Evolutionary conservation across 2,329 filamentous ascomycete genomes (phyloP).

Genomic region (Colletotrichum euphorbiae): DNA sequence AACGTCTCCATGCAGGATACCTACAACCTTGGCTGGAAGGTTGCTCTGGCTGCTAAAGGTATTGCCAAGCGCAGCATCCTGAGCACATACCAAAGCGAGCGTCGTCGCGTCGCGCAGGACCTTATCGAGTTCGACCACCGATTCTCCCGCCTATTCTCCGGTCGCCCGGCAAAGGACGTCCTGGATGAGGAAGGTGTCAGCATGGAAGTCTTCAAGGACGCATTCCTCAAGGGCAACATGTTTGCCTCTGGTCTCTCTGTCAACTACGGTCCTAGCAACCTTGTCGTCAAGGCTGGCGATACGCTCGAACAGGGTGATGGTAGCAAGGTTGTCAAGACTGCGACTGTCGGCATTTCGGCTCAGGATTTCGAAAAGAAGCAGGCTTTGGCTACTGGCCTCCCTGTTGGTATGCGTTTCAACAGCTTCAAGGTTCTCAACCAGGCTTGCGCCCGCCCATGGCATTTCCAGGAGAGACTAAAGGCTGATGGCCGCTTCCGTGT

Average conservation of each 20-base stretch:
- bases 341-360: constrained; percentile 49
- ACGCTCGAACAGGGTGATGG: constrained; percentile 59
- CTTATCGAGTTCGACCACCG: constrained; percentile 70
- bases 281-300: constrained; percentile 65
- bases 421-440: constrained; percentile 71
- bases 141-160: constrained; percentile 67
- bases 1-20: constrained; percentile 78
- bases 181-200: constrained; percentile 71
- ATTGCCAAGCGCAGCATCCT: constrained; percentile 57
- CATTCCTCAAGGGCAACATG: constrained; percentile 68
- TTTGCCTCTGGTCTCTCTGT: constrained; percentile 65
- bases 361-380: constrained; percentile 24
- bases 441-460: constrained; percentile 64
- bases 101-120: constrained; percentile 68
- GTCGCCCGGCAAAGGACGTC: constrained; percentile 67
- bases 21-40: constrained; percentile 69
- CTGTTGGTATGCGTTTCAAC: constrained; percentile 68
- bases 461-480: constrained; percentile 67
- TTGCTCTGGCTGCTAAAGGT: constrained; percentile 60
- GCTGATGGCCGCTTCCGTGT: constrained; percentile 70
- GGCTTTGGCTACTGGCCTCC: constrained; percentile 56
- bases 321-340: constrained; percentile 48
- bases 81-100: constrained; percentile 62
- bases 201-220: constrained; percentile 72
- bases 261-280: constrained; percentile 66